Evolutionary conservation across 768 basidiomycete genomes (phyloP), one percentile per base, ranked within the genome.

Genomic region (Clitopilus passeckerianus): DNA sequence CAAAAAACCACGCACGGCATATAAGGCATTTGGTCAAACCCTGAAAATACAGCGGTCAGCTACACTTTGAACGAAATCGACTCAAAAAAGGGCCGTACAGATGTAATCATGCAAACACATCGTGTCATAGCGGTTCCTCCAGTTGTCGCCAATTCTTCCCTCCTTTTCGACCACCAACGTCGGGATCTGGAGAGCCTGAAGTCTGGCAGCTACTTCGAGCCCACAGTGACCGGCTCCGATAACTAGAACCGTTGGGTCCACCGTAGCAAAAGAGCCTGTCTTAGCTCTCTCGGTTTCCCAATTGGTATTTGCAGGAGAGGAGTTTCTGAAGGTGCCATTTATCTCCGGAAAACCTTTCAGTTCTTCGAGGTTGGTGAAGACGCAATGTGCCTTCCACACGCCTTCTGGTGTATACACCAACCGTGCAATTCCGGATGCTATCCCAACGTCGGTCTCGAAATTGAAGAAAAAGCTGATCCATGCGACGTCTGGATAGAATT

Each of bases 191-290:
- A 86, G 71, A 3, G 71, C 71, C 66, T 84, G 82, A 58, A 89
- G 76, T 43, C 85, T 74, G n/a, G 85, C 86, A 0, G 84, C 84
- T 20, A 83, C 63, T 8, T 79, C 81, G 34, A 93, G 71, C 1
- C 89, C 91, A 61, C 79, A 81, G 58, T 90, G 90, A 0, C 87
- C 87, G 0, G 79, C 87, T 10, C 87, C 86, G 18, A 89, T 72
- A 22, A 90, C 73, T 27, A 90, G 67, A 9, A 87, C 89, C 1
- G 76, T 30, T 0, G 65, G 64, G 7, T 65, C 76, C 3, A 64
- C 66, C n/a, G 77, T 77, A 27, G 68, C 71, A 63, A 86, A 86
- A 27, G 78, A 77, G 8, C 65, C 56, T 58, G 81, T 77, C 33
- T 66, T 67, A 37, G 69, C 69, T 30, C 85, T 75, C 30, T 74